These are phyloP conservation scores for Saturnispora hagleri DNA, from an alignment of 805 yeast genomes.

Conservation along the genomic window DNA sequence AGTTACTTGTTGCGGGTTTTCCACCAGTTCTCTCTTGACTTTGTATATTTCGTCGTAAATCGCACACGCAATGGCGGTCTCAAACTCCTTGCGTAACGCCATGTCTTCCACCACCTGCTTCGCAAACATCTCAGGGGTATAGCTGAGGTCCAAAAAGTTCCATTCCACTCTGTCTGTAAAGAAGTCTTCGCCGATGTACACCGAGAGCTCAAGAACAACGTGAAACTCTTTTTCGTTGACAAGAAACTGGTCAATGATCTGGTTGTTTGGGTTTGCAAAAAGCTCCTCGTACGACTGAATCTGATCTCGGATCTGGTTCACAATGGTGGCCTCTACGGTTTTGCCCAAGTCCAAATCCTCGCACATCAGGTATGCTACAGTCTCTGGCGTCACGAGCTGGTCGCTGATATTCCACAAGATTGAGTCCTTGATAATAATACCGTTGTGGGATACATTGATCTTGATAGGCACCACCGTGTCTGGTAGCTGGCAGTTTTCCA, in stretches of 20 bases:
- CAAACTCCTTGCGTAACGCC: slow-evolving; percentile 77
- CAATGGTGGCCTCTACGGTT: slow-evolving; percentile 51
- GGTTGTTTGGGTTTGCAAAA: slow-evolving; percentile 40
- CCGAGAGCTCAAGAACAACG: slow-evolving; percentile 71
- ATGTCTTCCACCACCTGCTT: slow-evolving; percentile 71
- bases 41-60: slow-evolving; percentile 71
- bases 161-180: slow-evolving; percentile 93
- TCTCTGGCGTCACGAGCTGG: slow-evolving; percentile 57
- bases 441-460: slow-evolving; percentile 50
- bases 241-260: slow-evolving; percentile 37
- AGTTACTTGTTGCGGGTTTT: slow-evolving; percentile 32
- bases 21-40: slow-evolving; percentile 74
- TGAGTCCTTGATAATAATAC: slow-evolving; percentile 48
- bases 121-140: slow-evolving; percentile 83
- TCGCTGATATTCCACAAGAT: slow-evolving; percentile 71
- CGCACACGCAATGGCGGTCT: slow-evolving; percentile 82
- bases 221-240: slow-evolving; percentile 43
- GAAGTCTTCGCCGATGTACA: slow-evolving; percentile 72
- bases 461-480: slow-evolving; percentile 58
- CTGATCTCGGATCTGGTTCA: slow-evolving; percentile 68
- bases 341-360: slow-evolving; percentile 76
- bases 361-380: slow-evolving; percentile 66
- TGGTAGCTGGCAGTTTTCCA: slow-evolving; percentile 29
- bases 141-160: slow-evolving; percentile 51
- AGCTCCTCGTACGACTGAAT: slow-evolving; percentile 64